Conservation (phyloP, 2,329 filamentous ascomycete species). For the Ophiostoma australiae region DNA sequence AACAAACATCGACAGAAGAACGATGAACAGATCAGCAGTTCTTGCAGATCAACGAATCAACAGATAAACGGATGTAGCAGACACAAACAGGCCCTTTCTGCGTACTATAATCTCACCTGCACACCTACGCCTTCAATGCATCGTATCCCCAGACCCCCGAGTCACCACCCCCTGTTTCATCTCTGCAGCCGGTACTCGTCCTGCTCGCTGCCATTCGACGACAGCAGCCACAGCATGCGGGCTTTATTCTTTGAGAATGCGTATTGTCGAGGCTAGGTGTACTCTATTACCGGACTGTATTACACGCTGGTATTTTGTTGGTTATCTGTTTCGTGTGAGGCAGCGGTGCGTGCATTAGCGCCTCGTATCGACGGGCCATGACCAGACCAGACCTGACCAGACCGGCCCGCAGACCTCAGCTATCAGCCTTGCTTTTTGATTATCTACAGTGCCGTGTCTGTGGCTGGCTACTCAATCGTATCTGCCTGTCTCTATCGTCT, state of each 20-base stretch:
- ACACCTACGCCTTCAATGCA: too few relatives aligned
- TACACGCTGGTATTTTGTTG: not conserved
- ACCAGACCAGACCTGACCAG: not conserved
- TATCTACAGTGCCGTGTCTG: not conserved
- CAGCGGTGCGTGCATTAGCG: not conserved
- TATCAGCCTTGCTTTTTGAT: not conserved
- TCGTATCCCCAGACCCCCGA: not conserved
- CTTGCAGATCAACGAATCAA: too few relatives aligned
- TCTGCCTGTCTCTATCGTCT: not conserved
- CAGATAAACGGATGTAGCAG: too few relatives aligned
- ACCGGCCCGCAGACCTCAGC: not conserved
- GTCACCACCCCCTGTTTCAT: conserved; percentile 21
- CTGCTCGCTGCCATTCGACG: conserved; percentile 20
- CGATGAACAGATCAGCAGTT: too few relatives aligned
- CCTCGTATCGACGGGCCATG: not conserved
- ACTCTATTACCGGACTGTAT: not conserved
- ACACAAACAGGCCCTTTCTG: too few relatives aligned
- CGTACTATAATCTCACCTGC: too few relatives aligned
- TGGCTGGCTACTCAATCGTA: not conserved
- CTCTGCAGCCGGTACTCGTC: conserved; percentile 20
- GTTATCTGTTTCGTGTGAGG: not conserved
- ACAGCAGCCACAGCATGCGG: not conserved
- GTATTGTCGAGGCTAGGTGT: not conserved
- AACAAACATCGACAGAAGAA: too few relatives aligned
- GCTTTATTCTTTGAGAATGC: not conserved